phyloP scores from a whole-genome alignment of 306 rosid species.

The Geum urbanum region DNA sequence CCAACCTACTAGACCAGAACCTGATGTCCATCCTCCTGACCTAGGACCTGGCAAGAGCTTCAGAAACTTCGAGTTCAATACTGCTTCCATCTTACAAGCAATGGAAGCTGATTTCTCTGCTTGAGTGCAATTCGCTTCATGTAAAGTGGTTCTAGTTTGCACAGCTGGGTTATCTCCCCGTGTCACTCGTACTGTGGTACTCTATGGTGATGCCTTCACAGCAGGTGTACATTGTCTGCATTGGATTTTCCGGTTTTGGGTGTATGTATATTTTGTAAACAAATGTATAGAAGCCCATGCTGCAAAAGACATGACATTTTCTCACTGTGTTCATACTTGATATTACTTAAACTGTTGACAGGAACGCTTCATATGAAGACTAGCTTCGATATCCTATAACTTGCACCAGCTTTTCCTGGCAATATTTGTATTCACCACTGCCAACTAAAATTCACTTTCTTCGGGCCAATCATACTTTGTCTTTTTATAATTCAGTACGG shows the following conservation, averaged over 20 bases:
- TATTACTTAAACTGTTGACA: neutral
- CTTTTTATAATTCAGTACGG: neutral
- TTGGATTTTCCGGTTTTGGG: conserved; percentile 35
- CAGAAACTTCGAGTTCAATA: conserved; percentile 70
- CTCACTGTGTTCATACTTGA: conserved; percentile 3
- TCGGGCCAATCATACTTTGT: neutral
- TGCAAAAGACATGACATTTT: conserved; percentile 25
- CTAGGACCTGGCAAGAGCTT: conserved; percentile 63
- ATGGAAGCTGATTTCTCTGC: conserved; percentile 65
- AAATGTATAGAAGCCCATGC: conserved; percentile 44
- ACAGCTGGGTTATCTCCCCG: conserved; percentile 23
- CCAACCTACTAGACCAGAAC: conserved; percentile 55
- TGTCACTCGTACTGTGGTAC: conserved; percentile 10
- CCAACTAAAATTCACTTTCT: neutral
- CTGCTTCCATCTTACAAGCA: conserved; percentile 56
- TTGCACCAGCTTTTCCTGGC: too few relatives aligned
- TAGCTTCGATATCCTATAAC: too few relatives aligned
- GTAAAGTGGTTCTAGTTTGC: conserved; percentile 32
- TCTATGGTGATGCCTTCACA: conserved; percentile 8
- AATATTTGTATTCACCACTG: neutral
- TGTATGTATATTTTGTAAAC: conserved; percentile 57
- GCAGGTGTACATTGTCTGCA: conserved; percentile 24
- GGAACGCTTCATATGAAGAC: too few relatives aligned
- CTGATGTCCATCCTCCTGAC: conserved; percentile 38
- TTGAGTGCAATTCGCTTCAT: conserved; percentile 32